These are phyloP conservation scores for Wickerhamiella brachini DNA, from an alignment of 805 yeast species.

Conservation along the genomic window DNA sequence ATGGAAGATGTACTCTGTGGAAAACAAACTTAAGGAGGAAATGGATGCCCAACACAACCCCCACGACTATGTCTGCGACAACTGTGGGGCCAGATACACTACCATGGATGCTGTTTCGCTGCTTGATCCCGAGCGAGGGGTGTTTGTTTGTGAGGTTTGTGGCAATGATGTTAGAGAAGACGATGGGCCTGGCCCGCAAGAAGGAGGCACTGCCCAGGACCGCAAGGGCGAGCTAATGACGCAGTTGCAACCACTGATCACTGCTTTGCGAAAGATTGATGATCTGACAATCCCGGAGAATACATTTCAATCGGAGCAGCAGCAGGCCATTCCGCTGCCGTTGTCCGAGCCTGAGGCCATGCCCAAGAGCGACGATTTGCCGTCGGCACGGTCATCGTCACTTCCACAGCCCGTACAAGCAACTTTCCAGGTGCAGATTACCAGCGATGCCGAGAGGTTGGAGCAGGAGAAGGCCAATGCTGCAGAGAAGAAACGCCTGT, in stretches of 20 bases:
- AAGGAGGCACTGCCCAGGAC: conserved; percentile 57
- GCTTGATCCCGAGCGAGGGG: conserved; percentile 63
- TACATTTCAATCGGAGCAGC: conserved; percentile 73
- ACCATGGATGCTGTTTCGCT: conserved; percentile 80
- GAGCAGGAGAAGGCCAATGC: conserved; percentile 51
- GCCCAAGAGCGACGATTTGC: conserved; percentile 11
- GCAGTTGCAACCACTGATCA: conserved; percentile 79
- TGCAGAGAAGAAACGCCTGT: conserved; percentile 53
- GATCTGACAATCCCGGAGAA: conserved; percentile 73
- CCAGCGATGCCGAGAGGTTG: conserved; percentile 74
- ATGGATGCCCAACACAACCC: conserved; percentile 77
- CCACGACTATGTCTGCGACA: conserved; percentile 85
- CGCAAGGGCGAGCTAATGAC: conserved; percentile 72
- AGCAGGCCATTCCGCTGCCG: conserved; percentile 55
- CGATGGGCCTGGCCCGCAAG: conserved; percentile 70
- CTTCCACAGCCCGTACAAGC: conserved; percentile 39
- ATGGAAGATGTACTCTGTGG: conserved; percentile 89
- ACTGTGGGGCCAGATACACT: conserved; percentile 67
- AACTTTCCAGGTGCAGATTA: conserved; percentile 75
- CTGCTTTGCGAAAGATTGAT: conserved; percentile 67
- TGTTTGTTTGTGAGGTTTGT: conserved; percentile 77
- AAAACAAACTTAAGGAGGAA: conserved; percentile 63
- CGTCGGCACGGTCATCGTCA: conserved; percentile 2
- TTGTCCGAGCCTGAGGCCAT: conserved; percentile 8
- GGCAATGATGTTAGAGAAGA: conserved; percentile 69